These are phyloP conservation scores for Nicotiana knightiana DNA, from an alignment of 257 asterid genomes.

Conservation along the genomic window DNA sequence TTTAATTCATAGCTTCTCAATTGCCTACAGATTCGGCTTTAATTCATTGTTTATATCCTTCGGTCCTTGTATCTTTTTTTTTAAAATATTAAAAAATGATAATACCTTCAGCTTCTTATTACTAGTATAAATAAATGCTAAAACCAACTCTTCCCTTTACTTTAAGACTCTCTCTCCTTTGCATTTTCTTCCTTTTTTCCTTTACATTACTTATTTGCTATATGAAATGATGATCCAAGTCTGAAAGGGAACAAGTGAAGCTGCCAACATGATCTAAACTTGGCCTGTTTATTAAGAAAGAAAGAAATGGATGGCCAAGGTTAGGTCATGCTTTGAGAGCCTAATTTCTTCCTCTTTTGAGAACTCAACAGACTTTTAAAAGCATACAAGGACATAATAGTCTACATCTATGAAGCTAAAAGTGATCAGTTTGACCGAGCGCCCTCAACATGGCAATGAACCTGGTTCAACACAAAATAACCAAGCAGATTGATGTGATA, in stretches of 20 bases:
- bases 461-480: too few species aligned
- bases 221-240: too few species aligned
- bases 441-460: background rate
- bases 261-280: slow-evolving; percentile 99
- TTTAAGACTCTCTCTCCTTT: background rate
- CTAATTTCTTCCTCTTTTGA: slow-evolving; percentile 79
- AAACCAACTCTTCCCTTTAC: background rate
- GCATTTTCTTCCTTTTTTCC: background rate
- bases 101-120: background rate
- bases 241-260: slow-evolving; percentile 67
- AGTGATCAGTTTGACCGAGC: background rate
- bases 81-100: background rate
- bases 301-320: slow-evolving; percentile 24
- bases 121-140: background rate
- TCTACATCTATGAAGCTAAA: background rate
- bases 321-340: slow-evolving; percentile 99
- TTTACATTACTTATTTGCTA: background rate
- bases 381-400: too few species aligned
- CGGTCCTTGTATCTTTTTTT: slow-evolving; percentile 16
- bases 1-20: background rate
- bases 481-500: too few species aligned
- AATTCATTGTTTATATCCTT: slow-evolving; percentile 38
- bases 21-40: slow-evolving; percentile 25
- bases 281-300: background rate
- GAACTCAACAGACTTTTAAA: slow-evolving; percentile 19